A percentile compares a stretch with the other conserved stretches of the same genome.
These are phyloP conservation scores for Pseudogymnoascus sp. DNA, from an alignment of 2,329 filamentous ascomycete species.

Conservation along the genomic window DNA sequence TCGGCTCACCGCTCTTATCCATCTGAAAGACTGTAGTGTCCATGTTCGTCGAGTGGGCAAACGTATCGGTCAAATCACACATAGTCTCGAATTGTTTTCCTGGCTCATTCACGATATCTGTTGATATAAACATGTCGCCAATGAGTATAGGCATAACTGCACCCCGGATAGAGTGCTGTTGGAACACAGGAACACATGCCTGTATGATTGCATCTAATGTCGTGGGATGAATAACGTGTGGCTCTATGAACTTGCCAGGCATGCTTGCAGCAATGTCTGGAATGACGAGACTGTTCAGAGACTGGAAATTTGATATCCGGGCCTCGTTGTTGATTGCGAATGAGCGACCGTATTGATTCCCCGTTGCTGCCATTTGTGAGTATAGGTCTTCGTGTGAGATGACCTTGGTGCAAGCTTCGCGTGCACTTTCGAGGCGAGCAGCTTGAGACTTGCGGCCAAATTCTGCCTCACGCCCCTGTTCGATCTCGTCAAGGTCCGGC, in stretches of 20 bases:
- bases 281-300: neutral
- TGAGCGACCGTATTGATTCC: constrained; percentile 15
- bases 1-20: neutral
- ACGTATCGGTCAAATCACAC: neutral
- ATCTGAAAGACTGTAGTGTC: neutral
- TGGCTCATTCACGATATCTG: neutral
- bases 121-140: neutral
- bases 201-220: neutral
- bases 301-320: neutral
- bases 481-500: neutral
- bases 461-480: neutral
- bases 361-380: neutral
- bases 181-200: neutral
- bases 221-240: neutral
- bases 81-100: neutral
- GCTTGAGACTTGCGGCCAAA: neutral
- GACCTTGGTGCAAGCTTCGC: neutral
- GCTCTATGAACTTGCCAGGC: neutral
- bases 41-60: neutral
- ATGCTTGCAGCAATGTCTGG: neutral
- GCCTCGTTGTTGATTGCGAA: neutral
- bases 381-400: neutral
- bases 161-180: neutral
- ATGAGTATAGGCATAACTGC: neutral
- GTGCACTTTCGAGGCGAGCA: neutral